These are phyloP conservation scores for Phytophthora tubulina DNA, from an alignment of 352 stramenopile genomes.

Conservation along the genomic window DNA sequence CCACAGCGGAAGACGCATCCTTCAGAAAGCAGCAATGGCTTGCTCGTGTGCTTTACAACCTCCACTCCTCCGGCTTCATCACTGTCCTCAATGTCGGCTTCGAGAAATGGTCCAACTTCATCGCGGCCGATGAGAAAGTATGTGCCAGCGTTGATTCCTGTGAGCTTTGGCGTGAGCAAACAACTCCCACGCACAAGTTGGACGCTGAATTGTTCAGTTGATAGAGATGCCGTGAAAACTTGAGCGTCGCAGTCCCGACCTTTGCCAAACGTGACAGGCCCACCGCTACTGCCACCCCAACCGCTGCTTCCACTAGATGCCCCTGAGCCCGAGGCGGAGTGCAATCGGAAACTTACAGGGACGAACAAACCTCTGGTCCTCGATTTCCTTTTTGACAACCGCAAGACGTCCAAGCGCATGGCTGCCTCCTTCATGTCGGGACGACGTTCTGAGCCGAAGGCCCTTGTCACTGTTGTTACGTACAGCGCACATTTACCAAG, in stretches of 20 bases:
- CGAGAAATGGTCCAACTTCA: constrained; percentile 8
- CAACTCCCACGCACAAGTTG: constrained; percentile 70
- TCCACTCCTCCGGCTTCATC: constrained; percentile 28
- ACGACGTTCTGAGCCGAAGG: constrained; percentile 66
- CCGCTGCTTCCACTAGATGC: constrained; percentile 37
- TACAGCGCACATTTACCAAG: constrained; percentile 64
- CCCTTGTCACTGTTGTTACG: constrained; percentile 57
- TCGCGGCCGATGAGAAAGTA: constrained; percentile 78
- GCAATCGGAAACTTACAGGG: constrained; percentile 64
- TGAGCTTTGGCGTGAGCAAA: constrained; percentile 61
- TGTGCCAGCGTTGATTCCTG: constrained; percentile 73
- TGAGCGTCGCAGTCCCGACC: constrained; percentile 65
- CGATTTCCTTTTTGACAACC: constrained; percentile 71
- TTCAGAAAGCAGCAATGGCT: constrained; percentile 76
- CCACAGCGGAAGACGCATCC: constrained; percentile 72
- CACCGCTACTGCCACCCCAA: constrained; percentile 42
- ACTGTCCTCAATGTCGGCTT: background rate
- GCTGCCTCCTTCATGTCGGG: constrained; percentile 73
- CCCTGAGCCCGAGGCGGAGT: constrained; percentile 39
- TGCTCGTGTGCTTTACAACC: constrained; percentile 71
- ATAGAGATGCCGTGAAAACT: constrained; percentile 64
- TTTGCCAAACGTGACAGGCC: constrained; percentile 66
- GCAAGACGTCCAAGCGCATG: constrained; percentile 71
- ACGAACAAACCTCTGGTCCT: constrained; percentile 55
- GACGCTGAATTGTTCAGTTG: constrained; percentile 72